These are phyloP conservation scores for Paramyrothecium sp. DNA, from an alignment of 2,329 filamentous ascomycete genomes.

Conservation along the genomic window DNA sequence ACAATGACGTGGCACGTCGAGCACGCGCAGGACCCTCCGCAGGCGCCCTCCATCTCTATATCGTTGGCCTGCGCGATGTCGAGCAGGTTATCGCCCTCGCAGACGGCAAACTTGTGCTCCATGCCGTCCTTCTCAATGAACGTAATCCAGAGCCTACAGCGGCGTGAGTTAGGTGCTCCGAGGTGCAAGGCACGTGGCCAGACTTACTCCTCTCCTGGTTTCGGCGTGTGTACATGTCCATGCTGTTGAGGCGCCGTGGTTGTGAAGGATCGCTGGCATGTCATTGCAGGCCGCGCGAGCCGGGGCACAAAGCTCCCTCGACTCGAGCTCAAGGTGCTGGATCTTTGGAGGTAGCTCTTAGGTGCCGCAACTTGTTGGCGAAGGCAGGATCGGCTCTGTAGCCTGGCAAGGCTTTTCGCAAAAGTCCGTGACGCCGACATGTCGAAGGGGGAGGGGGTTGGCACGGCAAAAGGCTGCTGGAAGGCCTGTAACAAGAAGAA, in stretches of 20 bases:
- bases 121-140: conserved; percentile 90
- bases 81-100: conserved; percentile 86
- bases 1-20: conserved; percentile 93
- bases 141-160: conserved; percentile 73
- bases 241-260: conserved; percentile 61
- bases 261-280: conserved; percentile 58
- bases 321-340: neutral
- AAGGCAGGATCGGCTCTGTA: conserved; percentile 26
- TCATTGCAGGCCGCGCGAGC: conserved; percentile 13
- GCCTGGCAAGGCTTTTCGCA: conserved; percentile 27
- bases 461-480: neutral
- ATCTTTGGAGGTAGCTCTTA: neutral
- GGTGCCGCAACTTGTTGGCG: conserved; percentile 15
- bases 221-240: conserved; percentile 79
- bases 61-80: conserved; percentile 95
- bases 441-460: conserved; percentile 12
- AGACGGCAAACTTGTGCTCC: conserved; percentile 74
- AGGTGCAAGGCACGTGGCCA: neutral
- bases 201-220: conserved; percentile 86
- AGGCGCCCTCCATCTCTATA: conserved; percentile 97
- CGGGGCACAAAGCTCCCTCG: conserved; percentile 10
- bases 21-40: conserved; percentile 90
- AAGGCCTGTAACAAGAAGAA: neutral
- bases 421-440: conserved; percentile 32
- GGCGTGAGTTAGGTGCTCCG: conserved; percentile 7